These are phyloP conservation scores for Epichloe sp. DNA, from an alignment of 2,329 filamentous ascomycete genomes.

Conservation along the genomic window DNA sequence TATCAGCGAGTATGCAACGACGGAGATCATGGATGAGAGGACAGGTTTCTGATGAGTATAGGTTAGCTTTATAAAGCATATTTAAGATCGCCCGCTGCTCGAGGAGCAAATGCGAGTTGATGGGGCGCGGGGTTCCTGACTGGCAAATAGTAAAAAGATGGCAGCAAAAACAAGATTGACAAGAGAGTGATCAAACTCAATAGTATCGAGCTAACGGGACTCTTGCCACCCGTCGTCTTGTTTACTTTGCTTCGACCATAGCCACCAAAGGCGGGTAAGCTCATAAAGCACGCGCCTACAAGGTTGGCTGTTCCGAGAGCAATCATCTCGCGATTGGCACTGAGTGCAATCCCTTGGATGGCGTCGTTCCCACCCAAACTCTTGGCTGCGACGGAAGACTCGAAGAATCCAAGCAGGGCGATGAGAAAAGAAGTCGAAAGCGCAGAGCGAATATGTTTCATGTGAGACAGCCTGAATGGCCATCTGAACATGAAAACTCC, in stretches of 20 bases:
- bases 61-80: neutral
- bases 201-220: slow-evolving; percentile 85
- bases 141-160: slow-evolving; percentile 92
- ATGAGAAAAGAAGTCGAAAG: slow-evolving; percentile 91
- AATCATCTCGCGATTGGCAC: slow-evolving; percentile 85
- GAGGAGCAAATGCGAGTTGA: neutral
- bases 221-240: slow-evolving; percentile 78
- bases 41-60: slow-evolving; percentile 65
- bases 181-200: slow-evolving; percentile 71
- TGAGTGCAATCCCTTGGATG: slow-evolving; percentile 69
- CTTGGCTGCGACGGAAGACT: slow-evolving; percentile 92
- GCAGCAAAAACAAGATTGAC: slow-evolving; percentile 68
- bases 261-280: slow-evolving; percentile 85
- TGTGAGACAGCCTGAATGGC: slow-evolving; percentile 64
- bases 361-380: slow-evolving; percentile 59
- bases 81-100: neutral
- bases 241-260: slow-evolving; percentile 96
- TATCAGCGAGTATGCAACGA: slow-evolving; percentile 86
- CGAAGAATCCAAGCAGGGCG: slow-evolving; percentile 92
- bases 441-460: slow-evolving; percentile 72
- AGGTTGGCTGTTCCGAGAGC: slow-evolving; percentile 84
- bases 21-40: slow-evolving; percentile 83
- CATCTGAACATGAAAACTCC: slow-evolving; percentile 68
- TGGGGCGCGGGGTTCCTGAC: slow-evolving; percentile 30
- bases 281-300: slow-evolving; percentile 84